Conservation (phyloP, 495 filamentous ascomycete species). For the Penicillium macrosclerotiorum region DNA sequence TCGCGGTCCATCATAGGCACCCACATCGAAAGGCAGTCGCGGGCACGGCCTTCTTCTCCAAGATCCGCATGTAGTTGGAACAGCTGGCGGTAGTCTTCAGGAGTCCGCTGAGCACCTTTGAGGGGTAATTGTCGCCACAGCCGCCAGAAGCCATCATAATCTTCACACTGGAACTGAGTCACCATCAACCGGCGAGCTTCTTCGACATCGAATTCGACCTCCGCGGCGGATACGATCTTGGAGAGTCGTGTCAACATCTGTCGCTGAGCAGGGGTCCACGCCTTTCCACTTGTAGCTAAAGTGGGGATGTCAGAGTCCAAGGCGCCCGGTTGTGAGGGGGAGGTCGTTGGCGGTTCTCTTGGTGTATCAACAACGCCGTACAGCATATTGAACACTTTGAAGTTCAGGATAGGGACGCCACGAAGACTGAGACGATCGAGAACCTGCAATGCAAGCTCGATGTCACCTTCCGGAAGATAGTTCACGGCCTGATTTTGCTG, state of each 20-base stretch:
- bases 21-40: conserved; percentile 48
- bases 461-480: conserved; percentile 25
- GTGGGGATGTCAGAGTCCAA: neutral
- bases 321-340: neutral
- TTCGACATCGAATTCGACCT: conserved; percentile 47
- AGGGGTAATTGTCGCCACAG: conserved; percentile 57
- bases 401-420: conserved; percentile 41
- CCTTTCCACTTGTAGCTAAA: conserved; percentile 1
- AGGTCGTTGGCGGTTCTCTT: conserved; percentile 18
- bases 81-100: conserved; percentile 54
- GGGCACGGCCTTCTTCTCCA: conserved; percentile 42
- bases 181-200: conserved; percentile 48
- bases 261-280: conserved; percentile 13
- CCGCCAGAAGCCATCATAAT: conserved; percentile 60
- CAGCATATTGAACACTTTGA: conserved; percentile 44
- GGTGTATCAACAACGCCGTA: conserved; percentile 29
- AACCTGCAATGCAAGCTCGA: conserved; percentile 43
- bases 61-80: conserved; percentile 52
- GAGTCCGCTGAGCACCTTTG: conserved; percentile 47
- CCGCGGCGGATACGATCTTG: conserved; percentile 33
- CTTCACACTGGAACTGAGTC: conserved; percentile 30
- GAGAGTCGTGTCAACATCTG: conserved; percentile 16
- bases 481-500: conserved; percentile 1
- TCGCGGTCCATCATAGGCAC: conserved; percentile 60
- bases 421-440: conserved; percentile 44